These are phyloP conservation scores for Wallacemonas sp. DNA, from an alignment of 208 protist species.

Conservation along the genomic window DNA sequence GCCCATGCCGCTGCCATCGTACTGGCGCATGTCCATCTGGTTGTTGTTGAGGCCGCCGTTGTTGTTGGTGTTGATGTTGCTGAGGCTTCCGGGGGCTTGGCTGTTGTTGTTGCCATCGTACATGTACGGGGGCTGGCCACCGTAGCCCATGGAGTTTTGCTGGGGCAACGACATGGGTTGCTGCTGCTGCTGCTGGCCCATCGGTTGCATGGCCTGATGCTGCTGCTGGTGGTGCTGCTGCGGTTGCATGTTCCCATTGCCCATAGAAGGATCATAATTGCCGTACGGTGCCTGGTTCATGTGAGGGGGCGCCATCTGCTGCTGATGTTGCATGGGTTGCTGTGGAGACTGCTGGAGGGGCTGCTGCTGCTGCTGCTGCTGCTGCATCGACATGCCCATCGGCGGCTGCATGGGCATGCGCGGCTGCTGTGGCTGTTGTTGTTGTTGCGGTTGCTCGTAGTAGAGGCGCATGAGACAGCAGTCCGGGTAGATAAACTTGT, in stretches of 20 bases:
- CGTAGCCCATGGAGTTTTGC: neutral
- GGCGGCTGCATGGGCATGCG: constrained; percentile 12
- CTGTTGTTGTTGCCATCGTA: neutral
- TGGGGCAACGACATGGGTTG: neutral
- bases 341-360: constrained; percentile 25
- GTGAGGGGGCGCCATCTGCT: neutral
- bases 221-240: constrained; percentile 12
- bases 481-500: constrained; percentile 82
- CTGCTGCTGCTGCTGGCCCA: constrained; percentile 16
- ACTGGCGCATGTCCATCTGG: neutral
- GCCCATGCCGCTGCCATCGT: neutral
- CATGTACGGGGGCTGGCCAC: neutral
- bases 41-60: neutral
- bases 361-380: constrained; percentile 15
- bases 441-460: constrained; percentile 32
- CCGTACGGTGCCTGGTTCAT: constrained; percentile 16
- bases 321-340: constrained; percentile 15
- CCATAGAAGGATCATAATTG: constrained; percentile 4
- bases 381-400: constrained; percentile 15
- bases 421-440: constrained; percentile 20
- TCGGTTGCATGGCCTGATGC: neutral
- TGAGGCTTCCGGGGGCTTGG: neutral
- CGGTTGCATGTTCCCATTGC: constrained; percentile 4
- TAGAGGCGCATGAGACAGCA: constrained; percentile 80
- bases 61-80: neutral